Base-by-base conservation (phyloP, 192 early-diverging fungal species). In the Coemansia sp. region DNA sequence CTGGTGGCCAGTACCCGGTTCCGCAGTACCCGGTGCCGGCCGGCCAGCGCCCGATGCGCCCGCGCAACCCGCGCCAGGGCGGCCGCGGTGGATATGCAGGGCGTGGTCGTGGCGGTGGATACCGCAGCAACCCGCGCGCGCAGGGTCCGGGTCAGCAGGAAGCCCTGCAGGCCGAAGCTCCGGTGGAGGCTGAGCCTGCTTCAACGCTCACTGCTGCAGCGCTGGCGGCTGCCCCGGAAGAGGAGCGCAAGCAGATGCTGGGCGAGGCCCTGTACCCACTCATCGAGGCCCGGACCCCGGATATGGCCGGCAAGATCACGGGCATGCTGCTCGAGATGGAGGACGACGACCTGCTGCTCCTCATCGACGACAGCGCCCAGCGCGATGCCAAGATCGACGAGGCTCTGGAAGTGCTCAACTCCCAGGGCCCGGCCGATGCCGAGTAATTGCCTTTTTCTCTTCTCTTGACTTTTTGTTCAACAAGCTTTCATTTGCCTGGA, bases 251-350 rank as follows among this genome's bases (percentile, higher is more conserved):
- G 85, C 93, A 93, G 73, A 89, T 93, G 82, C 88, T 99, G 22
- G 97, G 97, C 64, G 96, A 99, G 85, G 87, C 89, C 51, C 85
- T 99, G 51, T 99, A 93, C 83, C 94, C 94, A 10, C 83, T 89
- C 48, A 94, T 99, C 65, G 82, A 86, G 61, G 61, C 45, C 11
- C 65, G 67, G 43, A 86, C 92, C 72, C 86, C 87, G 55, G 84
- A 88, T 27, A 80, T 85, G 60, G 94, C 96, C 58, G 94, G 94
- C 68, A 98, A 99, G 90, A 93, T 99, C 75, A 98, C 96, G 29
- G 97, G 97, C 62, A 98, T 99, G 96, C 85, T 96, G 59, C 85
- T 98, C 54, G 96, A 99, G 83, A 99, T 98, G 96, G 94, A 98
- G 76, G 94, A 95, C 72, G 76, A 85, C 57, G 97, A 99, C 77